phyloP scores from a whole-genome alignment of 2,329 filamentous ascomycete genomes.

The Aspergillus terreus region DNA sequence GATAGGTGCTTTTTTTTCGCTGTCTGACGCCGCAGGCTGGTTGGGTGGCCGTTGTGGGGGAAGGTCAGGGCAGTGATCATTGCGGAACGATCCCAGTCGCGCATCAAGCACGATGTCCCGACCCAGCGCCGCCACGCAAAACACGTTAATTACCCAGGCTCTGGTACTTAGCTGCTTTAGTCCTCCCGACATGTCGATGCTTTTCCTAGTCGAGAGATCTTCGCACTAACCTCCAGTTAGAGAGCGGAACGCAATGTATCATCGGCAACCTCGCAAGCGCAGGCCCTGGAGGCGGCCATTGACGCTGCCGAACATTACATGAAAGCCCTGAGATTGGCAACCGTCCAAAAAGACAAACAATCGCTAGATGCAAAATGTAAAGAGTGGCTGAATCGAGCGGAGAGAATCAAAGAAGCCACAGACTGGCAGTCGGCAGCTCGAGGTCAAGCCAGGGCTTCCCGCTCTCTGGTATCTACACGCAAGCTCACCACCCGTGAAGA shows the following conservation, averaged over 20 bases:
- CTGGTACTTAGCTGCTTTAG: constrained; percentile 21
- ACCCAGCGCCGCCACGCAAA: constrained; percentile 22
- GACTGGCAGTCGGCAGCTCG: constrained; percentile 27
- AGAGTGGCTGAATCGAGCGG: constrained; percentile 66
- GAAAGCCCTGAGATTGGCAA: constrained; percentile 63
- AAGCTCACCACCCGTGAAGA: constrained; percentile 67
- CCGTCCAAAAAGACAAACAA: constrained; percentile 59
- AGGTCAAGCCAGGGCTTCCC: constrained; percentile 26
- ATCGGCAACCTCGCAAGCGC: constrained; percentile 51
- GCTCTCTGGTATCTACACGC: constrained; percentile 53
- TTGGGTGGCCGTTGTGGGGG: constrained; percentile 7
- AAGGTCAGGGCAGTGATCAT: constrained; percentile 3
- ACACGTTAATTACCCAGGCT: constrained; percentile 27
- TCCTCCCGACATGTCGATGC: background rate
- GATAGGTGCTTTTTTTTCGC: constrained; percentile 8
- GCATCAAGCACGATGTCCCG: constrained; percentile 26
- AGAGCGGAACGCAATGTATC: constrained; percentile 53
- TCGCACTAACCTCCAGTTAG: constrained; percentile 37
- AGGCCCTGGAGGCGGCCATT: constrained; percentile 72
- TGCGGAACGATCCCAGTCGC: constrained; percentile 8
- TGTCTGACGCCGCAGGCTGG: background rate
- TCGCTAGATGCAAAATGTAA: constrained; percentile 67
- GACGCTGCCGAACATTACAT: constrained; percentile 77
- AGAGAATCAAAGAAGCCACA: constrained; percentile 63
- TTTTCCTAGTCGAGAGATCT: background rate